phyloP scores from a whole-genome alignment of 116 monocot species.

The Phalaenopsis hybrid region DNA sequence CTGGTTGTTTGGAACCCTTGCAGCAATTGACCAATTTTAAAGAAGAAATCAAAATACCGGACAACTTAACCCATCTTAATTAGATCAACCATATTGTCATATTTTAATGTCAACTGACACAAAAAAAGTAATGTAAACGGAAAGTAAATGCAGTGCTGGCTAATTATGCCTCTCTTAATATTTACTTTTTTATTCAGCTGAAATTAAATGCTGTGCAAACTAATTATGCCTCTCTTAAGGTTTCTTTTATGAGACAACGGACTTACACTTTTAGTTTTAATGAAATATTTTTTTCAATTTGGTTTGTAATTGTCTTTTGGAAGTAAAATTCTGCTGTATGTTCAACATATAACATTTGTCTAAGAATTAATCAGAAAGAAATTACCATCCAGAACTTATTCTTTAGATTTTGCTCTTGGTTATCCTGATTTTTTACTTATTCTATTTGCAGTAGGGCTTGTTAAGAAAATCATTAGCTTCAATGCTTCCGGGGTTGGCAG shows the following conservation, averaged over 20 bases:
- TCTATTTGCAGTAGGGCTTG: slow-evolving; percentile 25
- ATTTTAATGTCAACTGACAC: background rate
- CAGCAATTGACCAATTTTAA: background rate
- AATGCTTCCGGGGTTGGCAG: slow-evolving; percentile 33
- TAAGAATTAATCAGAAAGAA: background rate
- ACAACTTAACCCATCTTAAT: background rate
- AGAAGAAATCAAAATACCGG: background rate
- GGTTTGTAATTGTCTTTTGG: background rate
- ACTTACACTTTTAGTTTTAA: background rate
- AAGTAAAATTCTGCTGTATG: background rate
- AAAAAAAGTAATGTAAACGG: background rate
- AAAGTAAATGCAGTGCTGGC: background rate
- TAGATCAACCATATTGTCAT: background rate
- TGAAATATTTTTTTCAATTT: background rate
- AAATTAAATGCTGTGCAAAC: background rate
- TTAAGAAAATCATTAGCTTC: slow-evolving; percentile 50
- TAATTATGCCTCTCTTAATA: no score
- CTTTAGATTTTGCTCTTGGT: background rate
- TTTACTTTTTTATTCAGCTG: no score
- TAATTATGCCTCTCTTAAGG: background rate
- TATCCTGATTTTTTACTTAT: background rate
- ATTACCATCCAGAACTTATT: background rate
- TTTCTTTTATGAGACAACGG: no score
- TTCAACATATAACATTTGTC: background rate
- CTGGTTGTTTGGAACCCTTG: background rate